Evolutionary conservation across 1,139 yeast genomes (phyloP).

Genomic region (Kodamaea plutei): DNA sequence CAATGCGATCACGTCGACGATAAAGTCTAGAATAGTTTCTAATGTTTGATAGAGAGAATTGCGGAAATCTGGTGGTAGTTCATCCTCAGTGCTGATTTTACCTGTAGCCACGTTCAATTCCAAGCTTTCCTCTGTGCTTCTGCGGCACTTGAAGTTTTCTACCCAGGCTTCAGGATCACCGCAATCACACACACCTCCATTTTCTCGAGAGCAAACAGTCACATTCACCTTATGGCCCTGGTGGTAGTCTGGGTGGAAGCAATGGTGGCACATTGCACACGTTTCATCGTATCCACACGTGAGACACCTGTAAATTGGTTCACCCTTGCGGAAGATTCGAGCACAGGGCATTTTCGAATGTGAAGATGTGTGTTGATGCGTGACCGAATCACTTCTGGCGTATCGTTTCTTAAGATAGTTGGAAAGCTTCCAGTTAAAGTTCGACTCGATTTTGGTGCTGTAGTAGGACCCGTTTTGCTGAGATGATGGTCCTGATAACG

Average conservation of each 20-base stretch:
- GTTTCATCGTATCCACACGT: conserved; percentile 86
- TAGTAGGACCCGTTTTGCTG: conserved; percentile 3
- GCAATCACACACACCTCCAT: conserved; percentile 80
- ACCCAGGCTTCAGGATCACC: conserved; percentile 64
- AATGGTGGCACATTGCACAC: conserved; percentile 77
- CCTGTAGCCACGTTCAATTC: neutral
- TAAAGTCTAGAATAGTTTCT: conserved; percentile 61
- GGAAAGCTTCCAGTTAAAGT: conserved; percentile 35
- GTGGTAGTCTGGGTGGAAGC: conserved; percentile 72
- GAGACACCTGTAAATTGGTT: conserved; percentile 77
- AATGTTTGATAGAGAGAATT: conserved; percentile 41
- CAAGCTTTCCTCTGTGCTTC: neutral
- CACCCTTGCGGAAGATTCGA: conserved; percentile 73
- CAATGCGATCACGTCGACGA: conserved; percentile 64
- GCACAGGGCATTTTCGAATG: conserved; percentile 78
- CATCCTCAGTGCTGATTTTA: conserved; percentile 6
- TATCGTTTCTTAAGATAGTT: conserved; percentile 28
- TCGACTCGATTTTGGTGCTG: conserved; percentile 24
- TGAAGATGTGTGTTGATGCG: conserved; percentile 31
- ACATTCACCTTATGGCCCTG: conserved; percentile 72
- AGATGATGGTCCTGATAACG: no score
- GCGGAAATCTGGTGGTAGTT: conserved; percentile 33
- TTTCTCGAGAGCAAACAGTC: conserved; percentile 70
- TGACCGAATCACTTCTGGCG: conserved; percentile 15
- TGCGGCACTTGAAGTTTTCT: conserved; percentile 29